phyloP scores from a whole-genome alignment of 208 protist genomes.

The Hexamita inflata region DNA sequence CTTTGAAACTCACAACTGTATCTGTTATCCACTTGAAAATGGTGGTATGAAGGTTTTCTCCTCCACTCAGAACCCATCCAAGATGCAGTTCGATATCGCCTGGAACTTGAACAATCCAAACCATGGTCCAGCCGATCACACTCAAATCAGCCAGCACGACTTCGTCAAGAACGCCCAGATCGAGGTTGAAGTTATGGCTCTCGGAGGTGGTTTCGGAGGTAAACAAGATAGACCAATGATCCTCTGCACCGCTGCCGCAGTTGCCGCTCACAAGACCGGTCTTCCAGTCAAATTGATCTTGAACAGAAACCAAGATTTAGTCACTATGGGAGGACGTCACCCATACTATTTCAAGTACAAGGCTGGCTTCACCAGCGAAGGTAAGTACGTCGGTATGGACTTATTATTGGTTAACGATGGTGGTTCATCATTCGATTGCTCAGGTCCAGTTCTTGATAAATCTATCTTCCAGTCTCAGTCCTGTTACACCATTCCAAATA shows the following conservation, averaged over 20 bases:
- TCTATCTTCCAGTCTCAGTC: slow-evolving; percentile 20
- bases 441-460: slow-evolving; percentile 40
- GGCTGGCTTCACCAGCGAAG: not conserved
- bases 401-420: no score
- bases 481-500: slow-evolving; percentile 29
- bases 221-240: slow-evolving; percentile 59
- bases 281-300: slow-evolving; percentile 29
- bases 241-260: slow-evolving; percentile 46
- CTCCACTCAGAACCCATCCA: slow-evolving; percentile 59
- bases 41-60: slow-evolving; percentile 49
- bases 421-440: no score
- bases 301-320: slow-evolving; percentile 24
- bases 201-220: slow-evolving; percentile 74
- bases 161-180: no score
- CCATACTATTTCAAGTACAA: not conserved
- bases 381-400: no score
- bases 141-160: not conserved
- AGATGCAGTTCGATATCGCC: slow-evolving; percentile 56
- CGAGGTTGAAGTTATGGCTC: slow-evolving; percentile 38
- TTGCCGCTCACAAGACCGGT: slow-evolving; percentile 48
- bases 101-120: slow-evolving; percentile 32
- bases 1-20: slow-evolving; percentile 57
- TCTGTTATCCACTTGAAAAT: slow-evolving; percentile 56
- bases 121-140: no score
- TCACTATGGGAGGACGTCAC: slow-evolving; percentile 25